Percentiles rank a stretch among this genome's conserved stretches.
These are phyloP conservation scores for Blastobotrys illinoisensis DNA, from an alignment of 1,139 yeast genomes.

Conservation along the genomic window DNA sequence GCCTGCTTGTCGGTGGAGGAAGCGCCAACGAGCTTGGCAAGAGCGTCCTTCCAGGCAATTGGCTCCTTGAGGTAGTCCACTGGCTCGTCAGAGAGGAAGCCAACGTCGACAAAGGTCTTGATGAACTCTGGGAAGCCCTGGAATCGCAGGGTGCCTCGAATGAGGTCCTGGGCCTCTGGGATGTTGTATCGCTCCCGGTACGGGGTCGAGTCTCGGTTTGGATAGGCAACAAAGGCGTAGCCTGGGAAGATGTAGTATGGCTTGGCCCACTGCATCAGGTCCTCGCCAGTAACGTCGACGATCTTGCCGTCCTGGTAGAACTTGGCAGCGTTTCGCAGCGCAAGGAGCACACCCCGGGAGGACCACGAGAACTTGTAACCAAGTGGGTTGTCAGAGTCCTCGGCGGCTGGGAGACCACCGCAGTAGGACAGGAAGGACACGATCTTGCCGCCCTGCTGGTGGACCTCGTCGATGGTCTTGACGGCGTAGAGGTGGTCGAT, in stretches of 20 bases:
- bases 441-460: constrained; percentile 84
- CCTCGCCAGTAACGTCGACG: constrained; percentile 77
- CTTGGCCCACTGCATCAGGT: constrained; percentile 89
- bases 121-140: constrained; percentile 99
- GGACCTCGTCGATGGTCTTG: constrained; percentile 96
- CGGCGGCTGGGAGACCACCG: constrained; percentile 99
- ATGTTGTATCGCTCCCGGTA: constrained; percentile 87
- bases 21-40: constrained; percentile 70
- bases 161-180: constrained; percentile 95
- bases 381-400: constrained; percentile 92
- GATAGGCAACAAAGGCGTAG: constrained; percentile 89
- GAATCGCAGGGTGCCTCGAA: constrained; percentile 95
- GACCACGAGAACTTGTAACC: constrained; percentile 99
- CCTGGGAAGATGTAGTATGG: constrained; percentile 97
- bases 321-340: constrained; percentile 88
- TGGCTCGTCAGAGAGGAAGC: constrained; percentile 78
- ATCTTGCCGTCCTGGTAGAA: constrained; percentile 83
- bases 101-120: constrained; percentile 90
- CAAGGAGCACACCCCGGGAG: constrained; percentile 93
- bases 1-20: constrained; percentile 65
- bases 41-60: constrained; percentile 83
- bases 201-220: constrained; percentile 95
- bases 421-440: constrained; percentile 92
- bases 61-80: constrained; percentile 52
- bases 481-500: constrained; percentile 96